Base-by-base conservation (phyloP, 1,139 yeast species). In the Oligophagozyma castellii region DNA sequence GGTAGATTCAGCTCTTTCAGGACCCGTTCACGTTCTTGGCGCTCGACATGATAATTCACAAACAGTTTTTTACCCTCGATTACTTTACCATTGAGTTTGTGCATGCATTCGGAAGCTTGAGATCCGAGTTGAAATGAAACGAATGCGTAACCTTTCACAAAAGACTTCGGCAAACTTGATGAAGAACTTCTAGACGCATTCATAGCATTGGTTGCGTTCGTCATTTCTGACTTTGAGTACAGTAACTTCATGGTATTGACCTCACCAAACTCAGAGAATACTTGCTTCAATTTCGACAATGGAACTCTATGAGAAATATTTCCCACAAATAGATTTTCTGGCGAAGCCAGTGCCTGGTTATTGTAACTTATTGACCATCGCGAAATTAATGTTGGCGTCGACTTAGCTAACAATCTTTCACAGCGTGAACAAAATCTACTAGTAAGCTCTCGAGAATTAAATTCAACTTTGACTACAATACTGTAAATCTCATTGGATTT, bases 311-410 rank as follows among this genome's bases (percentile, higher is more conserved):
- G 54, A 3, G 54, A 49, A 8, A 66, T 43, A 2, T 74, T 69
- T 35, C 73, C 64, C 16, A 74, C 65, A 44, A 71, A 73, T 19
- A 75, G 48, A 40, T 70, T 69, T 1, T 80, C 81, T 1, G 84
- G 83, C 38, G 73, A 74, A 14, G 75, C 67, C 18, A 72, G 49
- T 16, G 73, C 65, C 31, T 62, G 49, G 12, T 40, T 37, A 27
- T 48, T 48, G 6, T 34, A 33, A 27, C 47, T 42, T 2, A 50
- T 35, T 5, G 55, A 50, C 53, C 53, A 50, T n/a, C n/a, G n/a
- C n/a, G n/a, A n/a, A n/a, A n/a, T n/a, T n/a, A n/a, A n/a, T n/a
- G n/a, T n/a, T n/a, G n/a, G n/a, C n/a, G n/a, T n/a, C n/a, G n/a
- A n/a, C n/a, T n/a, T n/a, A n/a, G n/a, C n/a, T n/a, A n/a, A n/a